Evolutionary conservation across 2,329 filamentous ascomycete species (phyloP).

Genomic region (Fusarium heterosporum): DNA sequence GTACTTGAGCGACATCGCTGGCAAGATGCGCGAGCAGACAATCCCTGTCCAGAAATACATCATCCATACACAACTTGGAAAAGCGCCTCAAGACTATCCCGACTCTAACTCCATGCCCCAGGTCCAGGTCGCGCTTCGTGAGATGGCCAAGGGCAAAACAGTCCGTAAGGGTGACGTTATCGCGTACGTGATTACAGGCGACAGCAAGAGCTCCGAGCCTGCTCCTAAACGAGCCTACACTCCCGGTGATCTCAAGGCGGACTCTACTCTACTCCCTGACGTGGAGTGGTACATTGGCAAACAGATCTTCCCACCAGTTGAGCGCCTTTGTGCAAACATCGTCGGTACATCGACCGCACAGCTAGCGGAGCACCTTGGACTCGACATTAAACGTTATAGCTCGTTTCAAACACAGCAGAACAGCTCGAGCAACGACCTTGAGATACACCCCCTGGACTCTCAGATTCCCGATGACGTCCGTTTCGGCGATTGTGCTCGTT

Average conservation of each 20-base stretch:
- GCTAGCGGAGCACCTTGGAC: constrained; percentile 91
- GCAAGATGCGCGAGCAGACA: constrained; percentile 84
- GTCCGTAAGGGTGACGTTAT: constrained; percentile 96
- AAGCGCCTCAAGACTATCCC: constrained; percentile 91
- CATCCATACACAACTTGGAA: constrained; percentile 97
- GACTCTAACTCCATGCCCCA: constrained; percentile 96
- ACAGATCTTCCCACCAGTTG: constrained; percentile 97
- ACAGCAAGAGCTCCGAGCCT: constrained; percentile 73
- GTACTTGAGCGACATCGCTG: constrained; percentile 85
- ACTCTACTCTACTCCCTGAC: constrained; percentile 82
- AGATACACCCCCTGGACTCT: constrained; percentile 91
- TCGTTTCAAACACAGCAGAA: constrained; percentile 59
- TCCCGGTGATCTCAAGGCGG: constrained; percentile 83
- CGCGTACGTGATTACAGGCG: constrained; percentile 90
- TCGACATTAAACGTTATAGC: constrained; percentile 89
- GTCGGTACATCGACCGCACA: constrained; percentile 89
- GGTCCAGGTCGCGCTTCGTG: constrained; percentile 92
- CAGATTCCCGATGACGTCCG: constrained; percentile 93
- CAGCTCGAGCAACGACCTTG: constrained; percentile 68
- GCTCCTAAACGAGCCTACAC: constrained; percentile 91
- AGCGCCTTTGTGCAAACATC: constrained; percentile 97
- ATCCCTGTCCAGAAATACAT: constrained; percentile 90
- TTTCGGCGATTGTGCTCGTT: constrained; percentile 82
- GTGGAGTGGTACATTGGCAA: constrained; percentile 99
- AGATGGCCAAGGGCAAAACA: constrained; percentile 86